These are phyloP conservation scores for Cercospora sp. DNA, from an alignment of 2,329 filamentous ascomycete species.

Conservation along the genomic window DNA sequence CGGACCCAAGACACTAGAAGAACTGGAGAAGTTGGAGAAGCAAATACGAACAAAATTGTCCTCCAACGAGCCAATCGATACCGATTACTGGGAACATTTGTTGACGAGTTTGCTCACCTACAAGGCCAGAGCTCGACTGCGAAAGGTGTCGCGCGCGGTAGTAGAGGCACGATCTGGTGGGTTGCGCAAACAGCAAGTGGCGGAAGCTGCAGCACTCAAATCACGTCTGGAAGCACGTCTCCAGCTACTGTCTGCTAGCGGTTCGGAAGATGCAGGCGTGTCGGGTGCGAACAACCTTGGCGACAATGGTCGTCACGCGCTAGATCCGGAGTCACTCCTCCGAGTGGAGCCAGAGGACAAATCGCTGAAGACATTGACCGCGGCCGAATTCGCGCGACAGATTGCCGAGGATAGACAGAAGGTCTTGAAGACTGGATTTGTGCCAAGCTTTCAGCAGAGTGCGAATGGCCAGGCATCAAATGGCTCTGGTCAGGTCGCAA, in stretches of 20 bases:
- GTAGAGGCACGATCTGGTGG: constrained; percentile 66
- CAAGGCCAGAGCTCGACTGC: constrained; percentile 86
- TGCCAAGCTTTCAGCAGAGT: constrained; percentile 52
- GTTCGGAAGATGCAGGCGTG: background rate
- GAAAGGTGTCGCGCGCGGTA: constrained; percentile 74
- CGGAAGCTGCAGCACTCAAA: constrained; percentile 61
- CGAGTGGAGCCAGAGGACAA: constrained; percentile 66
- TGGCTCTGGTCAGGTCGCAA: constrained; percentile 23
- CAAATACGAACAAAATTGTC: constrained; percentile 85
- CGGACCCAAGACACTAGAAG: constrained; percentile 78
- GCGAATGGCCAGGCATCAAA: constrained; percentile 7
- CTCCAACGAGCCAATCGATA: constrained; percentile 89
- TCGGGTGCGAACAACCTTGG: background rate
- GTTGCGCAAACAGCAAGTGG: constrained; percentile 66
- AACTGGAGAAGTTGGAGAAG: constrained; percentile 80
- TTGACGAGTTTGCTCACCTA: constrained; percentile 80
- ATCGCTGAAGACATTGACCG: constrained; percentile 57
- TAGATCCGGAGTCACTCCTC: constrained; percentile 67
- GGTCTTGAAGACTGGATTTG: constrained; percentile 64
- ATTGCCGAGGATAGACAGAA: constrained; percentile 61
- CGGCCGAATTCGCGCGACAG: constrained; percentile 58
- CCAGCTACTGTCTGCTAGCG: constrained; percentile 7
- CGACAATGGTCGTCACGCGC: constrained; percentile 27
- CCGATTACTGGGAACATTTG: constrained; percentile 96
- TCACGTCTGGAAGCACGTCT: constrained; percentile 51